Base-by-base conservation (phyloP, 2,329 filamentous ascomycete genomes). In the Rhynchosporium agropyri region DNA sequence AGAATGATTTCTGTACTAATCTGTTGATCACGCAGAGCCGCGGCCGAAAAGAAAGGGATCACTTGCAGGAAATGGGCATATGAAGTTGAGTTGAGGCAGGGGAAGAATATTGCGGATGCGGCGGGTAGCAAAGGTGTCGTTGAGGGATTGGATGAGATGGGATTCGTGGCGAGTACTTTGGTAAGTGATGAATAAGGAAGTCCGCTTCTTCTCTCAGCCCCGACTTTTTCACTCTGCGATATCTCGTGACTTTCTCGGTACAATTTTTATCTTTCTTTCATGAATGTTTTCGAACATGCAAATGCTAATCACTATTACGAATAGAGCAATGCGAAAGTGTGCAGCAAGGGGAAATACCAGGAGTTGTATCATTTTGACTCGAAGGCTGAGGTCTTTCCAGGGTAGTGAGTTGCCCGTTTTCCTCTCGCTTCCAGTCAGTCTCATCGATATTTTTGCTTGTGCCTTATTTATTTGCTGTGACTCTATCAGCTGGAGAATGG, bases 81-180 rank as follows among this genome's bases (percentile, higher is more conserved):
- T 65, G 74, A 82, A 0, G 72, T 79, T 4, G 84, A 86, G 71
- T 70, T 78, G 8, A 74, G 74, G 10, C 79, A 84, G 59, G 82
- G 83, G 0, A 79, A 77, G 65, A 86, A 86, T 63, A 81, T 86
- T 33, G 80, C 77, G 2, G 79, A 84, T 63, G 83, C 82, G 0
- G 83, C 83, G 0, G 80, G 80, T 0, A 67, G 72, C 0, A 10
- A 12, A 40, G 54, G 54, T 13, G 75, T 75, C 0, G 72, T 75
- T 0, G 75, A 69, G 33, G 75, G 76, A 0, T 74, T 84, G 1
- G 79, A 80, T 33, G 70, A 68, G 1, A 82, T 81, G 63, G 79
- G 74, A 4, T 60, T 84, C 81, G 38, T 83, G 7, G 57, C 61
- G 8, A 60, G 57, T 26, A 63, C 81, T 0, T 68, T 85, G 64